Evolutionary conservation across 176 grass and related monocot genomes (phyloP).

Genomic region (Aegilops speltoides): DNA sequence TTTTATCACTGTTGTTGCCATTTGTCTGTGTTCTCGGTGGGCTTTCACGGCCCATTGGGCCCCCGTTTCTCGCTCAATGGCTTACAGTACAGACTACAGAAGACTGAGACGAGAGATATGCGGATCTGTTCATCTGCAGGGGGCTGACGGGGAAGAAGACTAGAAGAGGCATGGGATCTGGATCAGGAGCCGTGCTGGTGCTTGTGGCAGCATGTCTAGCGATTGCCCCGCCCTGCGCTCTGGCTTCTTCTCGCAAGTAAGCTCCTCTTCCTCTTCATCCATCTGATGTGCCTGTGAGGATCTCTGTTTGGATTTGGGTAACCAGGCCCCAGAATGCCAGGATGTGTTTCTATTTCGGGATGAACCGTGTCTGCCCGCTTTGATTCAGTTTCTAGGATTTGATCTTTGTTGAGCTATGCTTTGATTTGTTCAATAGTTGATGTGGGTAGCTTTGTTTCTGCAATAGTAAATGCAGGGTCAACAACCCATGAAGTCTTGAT

Average conservation of each 20-base stretch:
- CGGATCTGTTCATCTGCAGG: conserved; percentile 17
- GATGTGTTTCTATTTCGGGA: neutral
- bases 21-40: neutral
- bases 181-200: neutral
- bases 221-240: neutral
- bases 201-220: conserved; percentile 18
- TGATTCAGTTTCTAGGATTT: neutral
- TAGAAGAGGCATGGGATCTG: conserved; percentile 31
- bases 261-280: neutral
- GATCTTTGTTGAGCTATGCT: neutral
- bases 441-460: neutral
- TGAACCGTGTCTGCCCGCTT: neutral
- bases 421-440: neutral
- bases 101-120: neutral
- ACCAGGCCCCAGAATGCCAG: neutral
- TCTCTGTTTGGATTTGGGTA: conserved; percentile 14
- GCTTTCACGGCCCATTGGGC: conserved; percentile 42
- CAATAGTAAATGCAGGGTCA: neutral
- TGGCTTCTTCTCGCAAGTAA: conserved; percentile 41
- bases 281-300: neutral
- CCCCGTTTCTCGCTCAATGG: neutral
- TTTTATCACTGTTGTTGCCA: neutral
- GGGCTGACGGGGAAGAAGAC: conserved; percentile 2
- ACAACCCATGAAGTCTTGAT: neutral
- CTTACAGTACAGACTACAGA: neutral